These are phyloP conservation scores for Aureobasidium sp. DNA, from an alignment of 2,329 filamentous ascomycete species.

Conservation along the genomic window DNA sequence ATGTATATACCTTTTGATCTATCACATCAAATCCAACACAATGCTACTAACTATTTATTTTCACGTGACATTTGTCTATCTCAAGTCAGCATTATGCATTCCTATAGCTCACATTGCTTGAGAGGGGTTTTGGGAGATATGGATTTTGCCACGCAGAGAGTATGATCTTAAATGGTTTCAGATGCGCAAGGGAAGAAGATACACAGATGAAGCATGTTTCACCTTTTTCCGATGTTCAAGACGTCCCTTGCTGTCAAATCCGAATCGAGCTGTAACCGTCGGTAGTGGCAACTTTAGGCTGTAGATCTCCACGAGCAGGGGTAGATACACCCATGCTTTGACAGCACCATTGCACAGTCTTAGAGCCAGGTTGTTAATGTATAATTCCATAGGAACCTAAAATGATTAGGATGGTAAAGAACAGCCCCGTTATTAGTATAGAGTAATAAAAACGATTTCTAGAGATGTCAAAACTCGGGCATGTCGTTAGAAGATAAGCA, in stretches of 20 bases:
- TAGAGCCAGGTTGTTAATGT: neutral
- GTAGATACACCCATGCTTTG: neutral
- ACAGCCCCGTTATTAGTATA: neutral
- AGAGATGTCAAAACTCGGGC: too few species aligned
- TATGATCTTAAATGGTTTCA: neutral
- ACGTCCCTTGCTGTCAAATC: neutral
- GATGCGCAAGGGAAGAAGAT: neutral
- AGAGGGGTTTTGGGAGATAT: too few species aligned
- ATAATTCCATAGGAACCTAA: neutral
- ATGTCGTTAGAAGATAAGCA: neutral
- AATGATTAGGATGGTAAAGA: too few species aligned
- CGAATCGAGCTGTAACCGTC: constrained; percentile 1
- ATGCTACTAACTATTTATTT: too few species aligned
- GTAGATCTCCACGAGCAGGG: neutral
- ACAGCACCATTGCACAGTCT: neutral
- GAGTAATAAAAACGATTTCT: too few species aligned
- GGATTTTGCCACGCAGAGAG: too few species aligned
- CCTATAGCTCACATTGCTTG: too few species aligned
- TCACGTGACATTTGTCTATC: too few species aligned
- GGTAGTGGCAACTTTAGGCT: constrained; percentile 3
- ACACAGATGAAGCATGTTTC: neutral
- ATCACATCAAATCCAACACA: too few species aligned
- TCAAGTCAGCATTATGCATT: neutral
- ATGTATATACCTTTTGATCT: too few species aligned
- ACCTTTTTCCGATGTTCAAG: neutral